Evolutionary conservation across 2,329 filamentous ascomycete genomes (phyloP).

Genomic region (Diaporthe batatas): DNA sequence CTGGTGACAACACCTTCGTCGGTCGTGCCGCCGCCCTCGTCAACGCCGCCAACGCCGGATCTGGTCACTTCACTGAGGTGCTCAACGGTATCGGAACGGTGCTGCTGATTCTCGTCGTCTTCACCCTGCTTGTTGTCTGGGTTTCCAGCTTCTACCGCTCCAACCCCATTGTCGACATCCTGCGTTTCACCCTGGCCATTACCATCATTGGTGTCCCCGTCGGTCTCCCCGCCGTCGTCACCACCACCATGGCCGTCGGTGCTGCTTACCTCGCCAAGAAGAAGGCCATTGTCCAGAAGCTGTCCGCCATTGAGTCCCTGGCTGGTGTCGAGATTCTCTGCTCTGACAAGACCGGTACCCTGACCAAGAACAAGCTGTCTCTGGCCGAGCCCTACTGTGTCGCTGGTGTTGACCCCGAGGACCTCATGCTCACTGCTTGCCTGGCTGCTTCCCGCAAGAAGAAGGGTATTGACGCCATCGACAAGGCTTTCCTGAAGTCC

Average conservation of each 20-base stretch:
- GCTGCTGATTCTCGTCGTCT: constrained; percentile 82
- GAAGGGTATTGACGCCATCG: constrained; percentile 95
- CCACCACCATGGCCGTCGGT: constrained; percentile 95
- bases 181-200: constrained; percentile 88
- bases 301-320: constrained; percentile 91
- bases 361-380: constrained; percentile 95
- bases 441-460: constrained; percentile 92
- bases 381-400: constrained; percentile 88
- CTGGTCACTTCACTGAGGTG: constrained; percentile 92
- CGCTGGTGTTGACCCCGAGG: constrained; percentile 83
- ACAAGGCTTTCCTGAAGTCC: constrained; percentile 93
- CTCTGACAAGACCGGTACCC: constrained; percentile 93
- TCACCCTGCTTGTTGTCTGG: constrained; percentile 88
- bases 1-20: constrained; percentile 91
- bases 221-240: constrained; percentile 92
- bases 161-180: constrained; percentile 82
- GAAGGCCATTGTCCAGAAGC: constrained; percentile 93
- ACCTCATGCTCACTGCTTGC: constrained; percentile 93
- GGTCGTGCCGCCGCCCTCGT: constrained; percentile 90
- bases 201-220: constrained; percentile 94
- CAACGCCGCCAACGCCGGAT: constrained; percentile 78
- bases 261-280: constrained; percentile 92
- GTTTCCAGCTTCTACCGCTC: constrained; percentile 89
- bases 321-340: constrained; percentile 94
- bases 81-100: constrained; percentile 88